Conservation (phyloP, 2,329 filamentous ascomycete genomes). For the Amauroascus niger region DNA sequence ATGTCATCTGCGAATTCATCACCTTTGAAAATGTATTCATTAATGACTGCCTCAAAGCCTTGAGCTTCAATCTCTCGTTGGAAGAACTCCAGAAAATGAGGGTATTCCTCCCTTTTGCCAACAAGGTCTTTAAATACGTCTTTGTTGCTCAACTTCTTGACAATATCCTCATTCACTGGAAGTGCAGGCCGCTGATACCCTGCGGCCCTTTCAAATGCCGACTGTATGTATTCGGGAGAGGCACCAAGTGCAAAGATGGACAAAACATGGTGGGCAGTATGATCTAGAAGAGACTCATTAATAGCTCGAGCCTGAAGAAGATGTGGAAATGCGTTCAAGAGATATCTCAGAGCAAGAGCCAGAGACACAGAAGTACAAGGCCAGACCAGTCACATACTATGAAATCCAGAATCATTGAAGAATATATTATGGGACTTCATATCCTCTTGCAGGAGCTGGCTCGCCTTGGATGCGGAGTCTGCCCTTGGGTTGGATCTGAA, state of each 20-base stretch:
- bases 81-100: slow-evolving; percentile 69
- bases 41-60: slow-evolving; percentile 53
- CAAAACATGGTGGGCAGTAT: slow-evolving; percentile 69
- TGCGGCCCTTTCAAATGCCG: slow-evolving; percentile 55
- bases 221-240: slow-evolving; percentile 48
- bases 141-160: slow-evolving; percentile 50
- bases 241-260: slow-evolving; percentile 69
- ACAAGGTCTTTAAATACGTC: slow-evolving; percentile 50
- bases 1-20: slow-evolving; percentile 58
- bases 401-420: slow-evolving; percentile 65
- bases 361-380: neutral
- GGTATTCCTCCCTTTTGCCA: slow-evolving; percentile 56
- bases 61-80: slow-evolving; percentile 58
- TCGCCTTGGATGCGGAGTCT: slow-evolving; percentile 53
- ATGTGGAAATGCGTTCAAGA: neutral
- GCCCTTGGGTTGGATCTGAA: slow-evolving; percentile 42
- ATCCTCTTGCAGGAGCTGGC: slow-evolving; percentile 65
- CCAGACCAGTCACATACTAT: slow-evolving; percentile 40
- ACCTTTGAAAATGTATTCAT: slow-evolving; percentile 59
- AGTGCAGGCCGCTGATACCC: slow-evolving; percentile 54
- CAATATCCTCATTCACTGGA: slow-evolving; percentile 41
- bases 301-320: neutral
- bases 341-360: neutral
- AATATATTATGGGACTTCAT: slow-evolving; percentile 65
- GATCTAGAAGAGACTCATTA: slow-evolving; percentile 40